Base-by-base conservation (phyloP, 1,284 basidiomycete species). In the Fomitopsis palustris region DNA sequence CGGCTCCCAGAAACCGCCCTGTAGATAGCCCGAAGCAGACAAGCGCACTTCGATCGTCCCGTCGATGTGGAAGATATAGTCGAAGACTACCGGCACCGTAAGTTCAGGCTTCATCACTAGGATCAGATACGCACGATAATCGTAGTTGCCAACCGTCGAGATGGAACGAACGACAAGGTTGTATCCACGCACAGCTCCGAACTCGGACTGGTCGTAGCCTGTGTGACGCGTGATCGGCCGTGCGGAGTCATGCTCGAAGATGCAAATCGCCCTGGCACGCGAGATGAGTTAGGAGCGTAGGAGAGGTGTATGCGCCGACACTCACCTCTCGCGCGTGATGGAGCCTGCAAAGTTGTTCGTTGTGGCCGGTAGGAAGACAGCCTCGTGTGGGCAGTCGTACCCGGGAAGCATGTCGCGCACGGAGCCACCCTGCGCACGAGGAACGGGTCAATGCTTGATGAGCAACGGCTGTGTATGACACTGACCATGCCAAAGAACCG, bases 11-110 rank as follows among this genome's bases (percentile, higher is more conserved):
- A 77, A 83, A 12, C 79, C 82, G 60, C 81, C 84, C 72, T 87
- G 87, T 54, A 88, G 74, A 67, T 88, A 89, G 5, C 87, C 87
- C 5, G 84, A 87, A 0, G 87, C 86, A 12, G 84, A 85, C 17
- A 89, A 53, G 2, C 82, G 76, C 27, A 87, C 82, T 70, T 88
- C 86, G 29, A 88, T 81, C 4, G 84, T 85, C 2, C 87, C 85
- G 63, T 88, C 86, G 12, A 86, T 70, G 60, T 84, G 80, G 77
- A 88, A 87, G 2, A 80, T 81, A 66, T 88, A 88, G 64, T 88
- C 84, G 65, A 86, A 87, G 77, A 80, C 59, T 23, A 19, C 14
- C 1, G 10, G 4, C n/a, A 37, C 16, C 54, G 45, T 42, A 9
- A 53, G 8, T 37, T 14, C 21, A 9, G 19, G 19, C 14, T 17